phyloP scores from a whole-genome alignment of 2,329 filamentous ascomycete genomes.

The Alternaria consortialis region DNA sequence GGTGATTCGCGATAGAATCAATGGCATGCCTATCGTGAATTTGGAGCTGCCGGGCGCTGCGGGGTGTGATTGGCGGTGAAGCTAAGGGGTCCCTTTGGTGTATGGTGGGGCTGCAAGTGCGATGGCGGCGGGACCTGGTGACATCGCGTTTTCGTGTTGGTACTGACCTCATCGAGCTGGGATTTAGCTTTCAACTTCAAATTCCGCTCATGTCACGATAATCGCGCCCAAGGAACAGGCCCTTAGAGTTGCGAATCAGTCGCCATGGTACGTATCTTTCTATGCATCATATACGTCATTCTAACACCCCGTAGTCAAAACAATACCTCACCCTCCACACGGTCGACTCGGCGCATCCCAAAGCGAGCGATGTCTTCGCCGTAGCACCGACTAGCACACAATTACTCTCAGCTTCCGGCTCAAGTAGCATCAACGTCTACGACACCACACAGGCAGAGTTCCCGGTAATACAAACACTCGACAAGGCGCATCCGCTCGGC shows the following conservation, averaged over 20 bases:
- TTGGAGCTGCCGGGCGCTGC: constrained; percentile 17
- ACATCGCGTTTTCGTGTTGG: constrained; percentile 44
- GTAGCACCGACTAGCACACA: constrained; percentile 77
- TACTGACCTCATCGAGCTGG: constrained; percentile 39
- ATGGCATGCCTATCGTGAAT: constrained; percentile 33
- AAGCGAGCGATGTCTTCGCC: constrained; percentile 78
- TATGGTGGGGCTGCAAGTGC: constrained; percentile 37
- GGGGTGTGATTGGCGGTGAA: constrained; percentile 46
- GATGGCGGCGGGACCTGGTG: constrained; percentile 32
- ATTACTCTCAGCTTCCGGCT: constrained; percentile 84
- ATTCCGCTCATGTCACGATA: constrained; percentile 7
- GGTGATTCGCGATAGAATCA: constrained; percentile 28
- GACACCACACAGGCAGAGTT: constrained; percentile 75
- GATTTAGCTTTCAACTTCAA: constrained; percentile 1
- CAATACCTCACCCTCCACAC: constrained; percentile 96
- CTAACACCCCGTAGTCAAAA: constrained; percentile 74
- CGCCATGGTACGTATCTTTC: constrained; percentile 10
- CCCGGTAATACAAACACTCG: constrained; percentile 79
- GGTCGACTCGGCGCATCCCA: constrained; percentile 82
- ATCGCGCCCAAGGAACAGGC: not conserved
- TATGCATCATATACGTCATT: not conserved
- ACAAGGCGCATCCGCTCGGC: constrained; percentile 83
- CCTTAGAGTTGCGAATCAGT: constrained; percentile 2
- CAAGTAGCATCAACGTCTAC: constrained; percentile 75
- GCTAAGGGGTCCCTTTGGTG: constrained; percentile 20